Conservation (phyloP, 164 flowering plant species). For the Vitis cinerea region DNA sequence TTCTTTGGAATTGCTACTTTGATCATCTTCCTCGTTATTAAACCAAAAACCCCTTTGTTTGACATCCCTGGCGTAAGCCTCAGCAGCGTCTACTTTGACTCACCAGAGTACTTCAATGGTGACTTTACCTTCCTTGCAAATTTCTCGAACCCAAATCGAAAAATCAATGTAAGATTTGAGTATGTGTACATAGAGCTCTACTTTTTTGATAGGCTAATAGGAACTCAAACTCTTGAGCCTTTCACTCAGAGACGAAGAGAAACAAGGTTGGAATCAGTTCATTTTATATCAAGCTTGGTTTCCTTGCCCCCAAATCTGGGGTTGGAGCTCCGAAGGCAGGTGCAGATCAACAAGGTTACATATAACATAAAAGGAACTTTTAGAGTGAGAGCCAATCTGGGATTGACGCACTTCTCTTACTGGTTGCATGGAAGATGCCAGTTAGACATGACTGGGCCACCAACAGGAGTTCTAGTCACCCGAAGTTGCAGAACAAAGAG, state of each 20-base stretch:
- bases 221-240: slow-evolving; percentile 53
- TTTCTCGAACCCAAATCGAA: slow-evolving; percentile 75
- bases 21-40: slow-evolving; percentile 54
- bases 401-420: slow-evolving; percentile 55
- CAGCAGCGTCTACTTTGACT: slow-evolving; percentile 65
- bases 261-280: slow-evolving; percentile 44
- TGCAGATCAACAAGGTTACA: slow-evolving; percentile 45
- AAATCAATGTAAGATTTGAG: slow-evolving; percentile 54
- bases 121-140: slow-evolving; percentile 67
- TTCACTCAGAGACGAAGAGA: slow-evolving; percentile 52
- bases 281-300: slow-evolving; percentile 66
- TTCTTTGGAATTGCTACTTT: slow-evolving; percentile 58
- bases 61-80: slow-evolving; percentile 59
- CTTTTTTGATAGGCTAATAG: slow-evolving; percentile 54
- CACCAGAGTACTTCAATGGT: slow-evolving; percentile 61
- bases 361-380: slow-evolving; percentile 63
- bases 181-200: slow-evolving; percentile 51
- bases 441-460: slow-evolving; percentile 76
- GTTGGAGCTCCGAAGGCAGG: slow-evolving; percentile 54
- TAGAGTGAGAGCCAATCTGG: slow-evolving; percentile 52
- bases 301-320: slow-evolving; percentile 52
- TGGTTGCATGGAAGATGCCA: slow-evolving; percentile 71
- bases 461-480: slow-evolving; percentile 58
- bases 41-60: slow-evolving; percentile 54
- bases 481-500: slow-evolving; percentile 63